A percentile compares a stretch with the other conserved stretches of the same genome.
Evolutionary conservation across 345 rosid genomes (phyloP).

Genomic region (Syzygium aromaticum): DNA sequence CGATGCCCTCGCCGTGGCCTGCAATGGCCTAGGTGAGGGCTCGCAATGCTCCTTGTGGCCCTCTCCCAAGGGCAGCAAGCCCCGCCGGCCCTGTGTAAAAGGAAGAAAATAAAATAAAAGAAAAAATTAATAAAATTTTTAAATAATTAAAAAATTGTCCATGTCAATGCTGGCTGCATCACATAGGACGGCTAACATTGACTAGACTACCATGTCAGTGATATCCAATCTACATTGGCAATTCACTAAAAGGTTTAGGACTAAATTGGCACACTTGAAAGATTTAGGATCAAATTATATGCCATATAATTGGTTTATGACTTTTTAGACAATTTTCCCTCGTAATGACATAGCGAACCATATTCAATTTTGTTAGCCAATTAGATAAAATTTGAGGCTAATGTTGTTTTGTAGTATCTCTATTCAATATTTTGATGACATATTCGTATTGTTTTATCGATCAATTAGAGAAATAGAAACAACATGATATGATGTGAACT

Average conservation of each 20-base stretch:
- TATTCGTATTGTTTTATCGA: no score
- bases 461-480: not conserved
- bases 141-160: no score
- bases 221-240: no score
- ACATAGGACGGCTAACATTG: not conserved
- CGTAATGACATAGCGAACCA: not conserved
- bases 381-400: not conserved
- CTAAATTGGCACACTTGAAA: no score
- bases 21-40: not conserved
- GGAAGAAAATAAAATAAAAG: not conserved
- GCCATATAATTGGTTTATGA: no score
- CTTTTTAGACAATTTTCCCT: not conserved
- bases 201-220: not conserved
- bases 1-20: not conserved
- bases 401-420: not conserved
- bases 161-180: fast-evolving
- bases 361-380: not conserved
- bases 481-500: not conserved
- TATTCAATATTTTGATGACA: not conserved
- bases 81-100: not conserved
- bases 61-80: not conserved
- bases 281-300: fast-evolving
- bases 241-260: no score
- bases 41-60: not conserved
- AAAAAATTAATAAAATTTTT: no score